Conservation (phyloP, 306 rosid species). For the Dryas alaskensis region DNA sequence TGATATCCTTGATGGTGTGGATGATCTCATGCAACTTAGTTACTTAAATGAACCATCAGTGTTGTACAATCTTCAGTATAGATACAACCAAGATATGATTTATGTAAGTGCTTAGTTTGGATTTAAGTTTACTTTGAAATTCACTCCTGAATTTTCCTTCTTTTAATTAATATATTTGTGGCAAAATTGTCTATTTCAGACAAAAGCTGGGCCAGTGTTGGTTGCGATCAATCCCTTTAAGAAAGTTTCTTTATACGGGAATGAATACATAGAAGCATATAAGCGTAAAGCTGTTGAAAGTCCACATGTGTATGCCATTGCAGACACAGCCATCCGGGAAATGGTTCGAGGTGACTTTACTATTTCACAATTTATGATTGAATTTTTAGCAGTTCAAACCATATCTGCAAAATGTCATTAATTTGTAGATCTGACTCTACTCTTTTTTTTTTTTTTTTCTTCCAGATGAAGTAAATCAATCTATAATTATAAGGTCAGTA, state of each 20-base stretch:
- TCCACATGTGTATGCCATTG: constrained; percentile 96
- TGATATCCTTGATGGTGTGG: constrained; percentile 95
- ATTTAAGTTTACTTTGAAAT: constrained; percentile 10
- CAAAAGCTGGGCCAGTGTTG: constrained; percentile 97
- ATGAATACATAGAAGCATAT: constrained; percentile 80
- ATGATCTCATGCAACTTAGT: constrained; percentile 99
- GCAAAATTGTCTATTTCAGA: constrained; percentile 49
- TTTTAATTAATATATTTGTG: constrained; percentile 15
- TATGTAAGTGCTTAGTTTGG: constrained; percentile 56
- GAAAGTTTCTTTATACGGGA: constrained; percentile 84
- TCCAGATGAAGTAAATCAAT: constrained; percentile 98
- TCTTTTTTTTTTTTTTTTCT: constrained; percentile 22
- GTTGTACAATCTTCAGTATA: constrained; percentile 76
- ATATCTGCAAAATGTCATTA: constrained; percentile 22
- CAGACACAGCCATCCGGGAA: constrained; percentile 90
- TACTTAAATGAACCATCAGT: constrained; percentile 95
- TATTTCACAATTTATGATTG: constrained; percentile 9
- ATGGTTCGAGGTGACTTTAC: constrained; percentile 74
- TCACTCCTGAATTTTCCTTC: constrained; percentile 11
- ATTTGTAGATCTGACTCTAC: constrained; percentile 22
- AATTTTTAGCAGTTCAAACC: constrained; percentile 22
- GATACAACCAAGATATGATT: constrained; percentile 87
- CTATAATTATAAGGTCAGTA: constrained; percentile 92
- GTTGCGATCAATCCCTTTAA: constrained; percentile 95
- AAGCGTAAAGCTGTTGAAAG: constrained; percentile 63